Evolutionary conservation across 306 rosid genomes (phyloP), one percentile per base, ranked within the genome.

Genomic region (Gastrolobium bilobum): DNA sequence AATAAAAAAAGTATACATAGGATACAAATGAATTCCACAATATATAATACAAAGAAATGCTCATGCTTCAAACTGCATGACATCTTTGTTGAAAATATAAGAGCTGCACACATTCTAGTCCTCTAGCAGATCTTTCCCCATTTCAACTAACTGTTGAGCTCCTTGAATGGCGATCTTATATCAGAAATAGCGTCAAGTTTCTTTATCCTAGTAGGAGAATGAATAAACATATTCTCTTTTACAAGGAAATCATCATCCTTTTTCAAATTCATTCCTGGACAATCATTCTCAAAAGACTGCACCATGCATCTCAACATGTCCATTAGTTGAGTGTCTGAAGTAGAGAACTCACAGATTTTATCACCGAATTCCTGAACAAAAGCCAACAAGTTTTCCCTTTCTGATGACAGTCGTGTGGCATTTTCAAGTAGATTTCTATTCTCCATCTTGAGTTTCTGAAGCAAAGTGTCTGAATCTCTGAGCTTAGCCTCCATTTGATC

Each of bases 91-190:
- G 34, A 58, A 69, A 79, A 26, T 10, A 46, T 1, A 71, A 51
- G 42, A 43, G 51, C 1, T 40, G 30, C 73, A 67, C 31, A 83
- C 50, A 44, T 73, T 58, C 76, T 68, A 57, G 20, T 68, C 46
- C 39, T 78, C 50, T 46, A 64, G 46, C 81, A 61, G 13, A 33
- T 61, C 29, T 38, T 14, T 10, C 5, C 47, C 11, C 7, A 53
- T 44, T 40, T 35, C 61, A 63, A 75, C 86, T 82, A 84, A 54
- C 38, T 73, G 83, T 91, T 93, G 73, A 91, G 90, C 79, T 86
- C 92, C 81, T 89, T 80, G 80, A 92, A 89, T 46, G 95, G 94
- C 4, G 91, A 79, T 82, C 96, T 94, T 57, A 44, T 9, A 42
- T 84, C 91, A 67, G 88, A 82, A 37, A 51, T 61, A 51, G 54